A percentile compares a stretch with the other conserved stretches of the same genome.
Conservation (phyloP, 140 eudicot species). For the Cichorium intybus region DNA sequence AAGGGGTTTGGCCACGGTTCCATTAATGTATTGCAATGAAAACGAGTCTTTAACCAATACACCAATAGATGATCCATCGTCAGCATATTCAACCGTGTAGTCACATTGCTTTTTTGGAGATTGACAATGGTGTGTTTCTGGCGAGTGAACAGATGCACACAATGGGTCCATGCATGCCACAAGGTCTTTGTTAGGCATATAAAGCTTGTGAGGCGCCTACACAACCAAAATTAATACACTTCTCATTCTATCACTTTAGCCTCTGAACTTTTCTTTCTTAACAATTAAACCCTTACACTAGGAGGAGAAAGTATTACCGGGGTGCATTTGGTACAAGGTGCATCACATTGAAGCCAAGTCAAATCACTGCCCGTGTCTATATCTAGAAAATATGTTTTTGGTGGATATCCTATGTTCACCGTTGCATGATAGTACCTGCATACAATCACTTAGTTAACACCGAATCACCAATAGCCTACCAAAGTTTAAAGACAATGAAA, state of each 20-base stretch:
- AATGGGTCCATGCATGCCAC: constrained; percentile 65
- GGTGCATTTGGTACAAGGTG: constrained; percentile 83
- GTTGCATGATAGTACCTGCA: constrained; percentile 80
- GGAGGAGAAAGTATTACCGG: constrained; percentile 51
- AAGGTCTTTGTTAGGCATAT: constrained; percentile 66
- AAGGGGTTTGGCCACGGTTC: constrained; percentile 46
- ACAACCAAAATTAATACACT: not conserved
- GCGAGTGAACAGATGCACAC: constrained; percentile 62
- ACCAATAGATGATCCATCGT: constrained; percentile 74
- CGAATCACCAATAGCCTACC: too few species aligned
- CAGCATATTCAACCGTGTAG: constrained; percentile 68
- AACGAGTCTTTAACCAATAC: constrained; percentile 63
- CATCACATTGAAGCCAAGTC: constrained; percentile 99
- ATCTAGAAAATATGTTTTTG: constrained; percentile 81
- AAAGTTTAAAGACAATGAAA: too few species aligned
- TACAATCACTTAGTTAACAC: constrained; percentile 41
- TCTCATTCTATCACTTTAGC: too few species aligned
- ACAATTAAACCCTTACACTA: not conserved
- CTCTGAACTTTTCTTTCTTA: not conserved
- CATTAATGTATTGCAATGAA: constrained; percentile 54
- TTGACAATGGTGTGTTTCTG: constrained; percentile 43
- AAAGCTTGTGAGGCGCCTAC: constrained; percentile 89
- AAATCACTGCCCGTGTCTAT: constrained; percentile 97
- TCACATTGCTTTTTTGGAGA: constrained; percentile 70
- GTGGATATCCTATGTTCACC: constrained; percentile 69